Evolutionary conservation across 257 asterid species (phyloP).

Genomic region (Capsicum rhomboideum): DNA sequence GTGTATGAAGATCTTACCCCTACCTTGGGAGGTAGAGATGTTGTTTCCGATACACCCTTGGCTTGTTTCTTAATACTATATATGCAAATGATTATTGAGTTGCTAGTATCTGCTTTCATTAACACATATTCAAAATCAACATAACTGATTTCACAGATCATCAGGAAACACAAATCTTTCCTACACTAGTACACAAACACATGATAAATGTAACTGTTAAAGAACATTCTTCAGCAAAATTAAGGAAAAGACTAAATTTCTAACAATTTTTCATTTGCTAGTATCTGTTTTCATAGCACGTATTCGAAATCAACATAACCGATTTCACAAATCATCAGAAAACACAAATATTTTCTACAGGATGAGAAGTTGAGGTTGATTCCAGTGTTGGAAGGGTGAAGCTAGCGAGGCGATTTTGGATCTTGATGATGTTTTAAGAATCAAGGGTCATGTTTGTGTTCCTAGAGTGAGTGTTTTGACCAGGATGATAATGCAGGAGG

Average conservation of each 20-base stretch:
- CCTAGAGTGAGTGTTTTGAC: no score
- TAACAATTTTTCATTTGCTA: not conserved
- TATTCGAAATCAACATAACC: not conserved
- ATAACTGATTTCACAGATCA: not conserved
- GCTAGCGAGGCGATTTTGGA: no score
- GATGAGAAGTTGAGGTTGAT: no score
- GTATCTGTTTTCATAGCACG: not conserved
- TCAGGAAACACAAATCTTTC: not conserved
- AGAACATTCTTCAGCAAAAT: not conserved
- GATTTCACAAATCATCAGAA: not conserved
- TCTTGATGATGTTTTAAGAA: no score
- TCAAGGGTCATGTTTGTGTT: no score
- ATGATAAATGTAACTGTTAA: not conserved
- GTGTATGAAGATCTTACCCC: no score
- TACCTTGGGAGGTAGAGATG: no score
- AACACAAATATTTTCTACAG: no score
- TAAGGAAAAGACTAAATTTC: not conserved
- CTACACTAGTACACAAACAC: not conserved
- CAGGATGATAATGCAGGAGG: no score
- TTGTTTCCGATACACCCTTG: no score
- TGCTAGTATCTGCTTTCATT: not conserved
- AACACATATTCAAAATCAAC: not conserved
- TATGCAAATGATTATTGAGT: not conserved
- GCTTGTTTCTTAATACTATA: not conserved
- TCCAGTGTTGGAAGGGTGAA: no score